A percentile compares a stretch with the other conserved stretches of the same genome.
phyloP scores from a whole-genome alignment of 495 filamentous ascomycete species.

The Endocarpon pusillum region DNA sequence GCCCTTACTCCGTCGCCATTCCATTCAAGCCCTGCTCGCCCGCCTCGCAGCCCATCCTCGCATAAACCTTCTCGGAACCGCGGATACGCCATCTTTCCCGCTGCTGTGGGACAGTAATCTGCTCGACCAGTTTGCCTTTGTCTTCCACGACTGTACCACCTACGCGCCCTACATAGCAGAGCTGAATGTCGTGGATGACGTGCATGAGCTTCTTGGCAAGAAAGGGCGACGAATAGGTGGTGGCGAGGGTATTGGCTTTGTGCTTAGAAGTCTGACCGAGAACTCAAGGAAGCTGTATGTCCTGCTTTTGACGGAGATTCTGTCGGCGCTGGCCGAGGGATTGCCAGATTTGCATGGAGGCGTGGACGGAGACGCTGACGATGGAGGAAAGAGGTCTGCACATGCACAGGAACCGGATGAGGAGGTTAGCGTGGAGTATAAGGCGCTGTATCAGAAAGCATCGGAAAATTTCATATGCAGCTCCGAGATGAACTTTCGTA shows the following conservation, averaged over 20 bases:
- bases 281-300: conserved; percentile 79
- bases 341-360: conserved; percentile 8
- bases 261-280: conserved; percentile 74
- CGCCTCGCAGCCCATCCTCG: conserved; percentile 57
- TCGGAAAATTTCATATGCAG: conserved; percentile 93
- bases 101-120: conserved; percentile 79
- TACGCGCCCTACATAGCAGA: conserved; percentile 63
- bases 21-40: conserved; percentile 54
- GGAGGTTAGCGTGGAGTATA: conserved; percentile 63
- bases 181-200: conserved; percentile 62
- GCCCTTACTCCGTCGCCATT: conserved; percentile 49
- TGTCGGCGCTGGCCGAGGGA: conserved; percentile 46
- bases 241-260: conserved; percentile 81
- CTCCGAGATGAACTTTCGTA: conserved; percentile 88
- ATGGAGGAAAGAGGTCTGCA: conserved; percentile 28
- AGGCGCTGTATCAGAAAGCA: conserved; percentile 81
- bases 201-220: conserved; percentile 70
- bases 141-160: conserved; percentile 90
- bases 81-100: conserved; percentile 72
- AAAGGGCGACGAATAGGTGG: conserved; percentile 70
- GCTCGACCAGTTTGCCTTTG: conserved; percentile 60
- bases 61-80: conserved; percentile 61
- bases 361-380: conserved; percentile 16
- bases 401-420: conserved; percentile 22
- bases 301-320: conserved; percentile 64